Conservation (phyloP, 2,329 filamentous ascomycete genomes). For the Venturiaceae sp. region DNA sequence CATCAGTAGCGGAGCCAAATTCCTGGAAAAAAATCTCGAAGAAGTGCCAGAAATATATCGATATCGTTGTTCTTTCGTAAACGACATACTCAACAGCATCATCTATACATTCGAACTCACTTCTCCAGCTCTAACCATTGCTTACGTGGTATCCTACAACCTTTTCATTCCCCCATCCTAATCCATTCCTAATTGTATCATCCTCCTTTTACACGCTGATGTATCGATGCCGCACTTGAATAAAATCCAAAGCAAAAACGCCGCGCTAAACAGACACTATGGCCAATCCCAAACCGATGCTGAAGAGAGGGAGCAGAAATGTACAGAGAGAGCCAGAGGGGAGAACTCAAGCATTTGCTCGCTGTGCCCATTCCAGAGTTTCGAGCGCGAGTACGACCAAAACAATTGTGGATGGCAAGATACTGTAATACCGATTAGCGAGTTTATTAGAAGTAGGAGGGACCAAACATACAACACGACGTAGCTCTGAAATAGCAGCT, state of each 20-base stretch:
- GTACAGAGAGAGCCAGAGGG: background rate
- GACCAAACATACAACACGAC: conserved; percentile 69
- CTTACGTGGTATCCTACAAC: too few relatives aligned
- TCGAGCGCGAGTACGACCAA: conserved; percentile 88
- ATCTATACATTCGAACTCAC: too few relatives aligned
- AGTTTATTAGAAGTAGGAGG: background rate
- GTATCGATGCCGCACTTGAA: background rate
- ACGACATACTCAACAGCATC: too few relatives aligned
- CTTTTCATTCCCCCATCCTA: too few relatives aligned
- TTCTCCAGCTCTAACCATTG: too few relatives aligned
- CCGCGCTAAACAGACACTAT: background rate
- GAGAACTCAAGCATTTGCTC: background rate
- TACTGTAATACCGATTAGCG: conserved; percentile 44
- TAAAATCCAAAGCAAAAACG: background rate
- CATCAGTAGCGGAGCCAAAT: too few relatives aligned
- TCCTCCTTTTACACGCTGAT: background rate
- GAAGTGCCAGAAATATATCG: too few relatives aligned
- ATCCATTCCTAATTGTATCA: too few relatives aligned
- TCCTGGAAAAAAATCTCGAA: too few relatives aligned
- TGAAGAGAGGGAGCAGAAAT: background rate
- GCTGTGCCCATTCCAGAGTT: conserved; percentile 74
- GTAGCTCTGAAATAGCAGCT: conserved; percentile 89
- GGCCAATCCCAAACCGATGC: background rate
- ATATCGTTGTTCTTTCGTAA: too few relatives aligned
- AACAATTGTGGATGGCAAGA: conserved; percentile 82